Evolutionary conservation across 495 filamentous ascomycete genomes (phyloP), one percentile per base, ranked within the genome.

Genomic region (Amniculicola lignicola): DNA sequence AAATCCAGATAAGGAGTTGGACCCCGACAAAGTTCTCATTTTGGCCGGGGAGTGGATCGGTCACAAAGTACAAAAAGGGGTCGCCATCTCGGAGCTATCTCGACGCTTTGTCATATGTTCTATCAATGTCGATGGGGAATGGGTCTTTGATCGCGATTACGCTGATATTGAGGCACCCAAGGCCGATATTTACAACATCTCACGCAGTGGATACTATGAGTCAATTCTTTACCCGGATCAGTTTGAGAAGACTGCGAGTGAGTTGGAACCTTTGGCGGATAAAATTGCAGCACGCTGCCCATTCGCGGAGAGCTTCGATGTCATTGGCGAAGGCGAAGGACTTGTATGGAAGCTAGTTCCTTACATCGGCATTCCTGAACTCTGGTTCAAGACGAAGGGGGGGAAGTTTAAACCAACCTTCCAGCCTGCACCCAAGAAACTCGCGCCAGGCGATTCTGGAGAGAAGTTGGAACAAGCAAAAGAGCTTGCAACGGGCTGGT

Each of bases 21-120:
- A 68, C 9, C 15, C 39, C 2, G 39, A 51, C 5, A 24, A 59
- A 7, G 59, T 66, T 0, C 14, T 70, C 7, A 65, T 69, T 7
- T 61, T 73, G 15, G 68, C 63, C 0, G 71, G 71, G 18, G 71
- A 72, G 51, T 72, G 69, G 68, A 64, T 70, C 19, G 69, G 69
- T 11, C 39, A 51, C 3, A 67, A 65, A 1, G 54, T 72, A 16
- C 71, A 72, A 46, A 73, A 69, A 39, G 52, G 51, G 10, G 65
- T 71, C 0, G 70, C 66, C 0, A 36, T 73, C 10, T 29, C 48
- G 3, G 29, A 61, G 4, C 44, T 73, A 5, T 51, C 54, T 0
- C 65, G 53, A 41, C 56, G 59, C 25, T 59, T 73, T 19, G 69
- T 69, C 33, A 67, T 72, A 28, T 51, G 72, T 5, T 69, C 68